Percentiles rank a stretch among this genome's conserved stretches.
phyloP scores from a whole-genome alignment of 495 filamentous ascomycete species.

The Tuber aestivum region DNA sequence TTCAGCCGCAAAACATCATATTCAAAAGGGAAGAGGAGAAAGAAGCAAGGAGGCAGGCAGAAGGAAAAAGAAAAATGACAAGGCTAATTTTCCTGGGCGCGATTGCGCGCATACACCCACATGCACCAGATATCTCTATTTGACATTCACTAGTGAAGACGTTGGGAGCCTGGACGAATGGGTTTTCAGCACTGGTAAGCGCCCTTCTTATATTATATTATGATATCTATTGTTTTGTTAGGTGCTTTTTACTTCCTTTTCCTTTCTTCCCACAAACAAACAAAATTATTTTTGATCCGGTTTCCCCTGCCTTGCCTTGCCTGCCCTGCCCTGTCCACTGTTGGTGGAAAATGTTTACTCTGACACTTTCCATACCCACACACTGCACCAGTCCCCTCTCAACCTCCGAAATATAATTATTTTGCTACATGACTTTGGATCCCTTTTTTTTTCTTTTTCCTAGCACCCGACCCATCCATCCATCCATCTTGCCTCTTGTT shows the following conservation, averaged over 20 bases:
- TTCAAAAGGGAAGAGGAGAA: slow-evolving; percentile 1
- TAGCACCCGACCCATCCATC: slow-evolving; percentile 3
- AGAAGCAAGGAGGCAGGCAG: background rate
- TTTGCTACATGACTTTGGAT: background rate
- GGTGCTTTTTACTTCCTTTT: background rate
- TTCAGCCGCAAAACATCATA: slow-evolving; percentile 26
- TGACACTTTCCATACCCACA: background rate
- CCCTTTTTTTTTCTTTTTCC: background rate
- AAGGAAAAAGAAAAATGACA: slow-evolving; percentile 14
- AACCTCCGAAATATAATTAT: background rate
- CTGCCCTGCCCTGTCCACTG: background rate
- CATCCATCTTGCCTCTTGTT: slow-evolving; percentile 3
- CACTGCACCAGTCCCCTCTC: background rate
- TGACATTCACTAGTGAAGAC: slow-evolving; percentile 49
- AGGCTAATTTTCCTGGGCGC: slow-evolving; percentile 20
- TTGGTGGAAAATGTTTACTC: slow-evolving; percentile 1
- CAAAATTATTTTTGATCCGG: slow-evolving; percentile 7
- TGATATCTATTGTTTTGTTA: background rate
- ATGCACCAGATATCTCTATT: slow-evolving; percentile 52
- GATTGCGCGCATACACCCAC: slow-evolving; percentile 5
- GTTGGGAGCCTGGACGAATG: slow-evolving; percentile 53
- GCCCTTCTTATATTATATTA: background rate
- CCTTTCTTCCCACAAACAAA: background rate
- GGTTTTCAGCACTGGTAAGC: slow-evolving; percentile 52
- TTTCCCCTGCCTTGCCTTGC: slow-evolving; percentile 3